Evolutionary conservation across 1,284 basidiomycete genomes (phyloP).

Genomic region (Coniophora puteana): DNA sequence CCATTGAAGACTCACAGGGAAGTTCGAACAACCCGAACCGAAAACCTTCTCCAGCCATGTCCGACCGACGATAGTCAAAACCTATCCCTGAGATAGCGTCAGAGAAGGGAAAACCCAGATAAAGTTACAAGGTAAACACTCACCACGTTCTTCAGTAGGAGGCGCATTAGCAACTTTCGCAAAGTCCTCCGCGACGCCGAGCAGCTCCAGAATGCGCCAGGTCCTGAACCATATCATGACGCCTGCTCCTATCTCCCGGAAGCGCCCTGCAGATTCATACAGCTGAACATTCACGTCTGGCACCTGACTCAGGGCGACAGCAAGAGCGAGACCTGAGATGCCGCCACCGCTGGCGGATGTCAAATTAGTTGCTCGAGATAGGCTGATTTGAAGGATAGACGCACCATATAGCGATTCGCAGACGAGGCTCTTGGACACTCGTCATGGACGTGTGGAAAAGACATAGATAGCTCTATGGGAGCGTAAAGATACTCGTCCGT

Average conservation of each 20-base stretch:
- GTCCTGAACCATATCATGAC: conserved; percentile 48
- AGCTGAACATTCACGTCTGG: conserved; percentile 48
- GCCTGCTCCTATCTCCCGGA: conserved; percentile 54
- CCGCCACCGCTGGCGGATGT: conserved; percentile 47
- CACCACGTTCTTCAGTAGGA: conserved; percentile 34
- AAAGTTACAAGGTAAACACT: conserved; percentile 4
- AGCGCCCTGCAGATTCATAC: conserved; percentile 45
- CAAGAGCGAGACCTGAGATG: conserved; percentile 41
- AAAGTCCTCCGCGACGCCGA: conserved; percentile 37
- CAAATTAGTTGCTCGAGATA: too few relatives aligned
- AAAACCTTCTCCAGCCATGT: too few relatives aligned
- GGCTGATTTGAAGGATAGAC: too few relatives aligned
- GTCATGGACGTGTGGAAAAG: too few relatives aligned
- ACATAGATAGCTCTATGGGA: too few relatives aligned
- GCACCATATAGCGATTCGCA: too few relatives aligned
- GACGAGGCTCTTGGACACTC: too few relatives aligned
- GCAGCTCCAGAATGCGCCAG: conserved; percentile 37
- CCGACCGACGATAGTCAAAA: too few relatives aligned
- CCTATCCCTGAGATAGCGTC: conserved; percentile 29
- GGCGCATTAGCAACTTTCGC: conserved; percentile 39
- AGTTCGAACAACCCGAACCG: too few relatives aligned
- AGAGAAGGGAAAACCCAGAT: not conserved
- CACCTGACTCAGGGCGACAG: conserved; percentile 44
- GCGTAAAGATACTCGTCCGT: too few relatives aligned
- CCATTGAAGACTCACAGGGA: too few relatives aligned